Evolutionary conservation across 768 basidiomycete species (phyloP).

Genomic region (Scleroderma citrinum): DNA sequence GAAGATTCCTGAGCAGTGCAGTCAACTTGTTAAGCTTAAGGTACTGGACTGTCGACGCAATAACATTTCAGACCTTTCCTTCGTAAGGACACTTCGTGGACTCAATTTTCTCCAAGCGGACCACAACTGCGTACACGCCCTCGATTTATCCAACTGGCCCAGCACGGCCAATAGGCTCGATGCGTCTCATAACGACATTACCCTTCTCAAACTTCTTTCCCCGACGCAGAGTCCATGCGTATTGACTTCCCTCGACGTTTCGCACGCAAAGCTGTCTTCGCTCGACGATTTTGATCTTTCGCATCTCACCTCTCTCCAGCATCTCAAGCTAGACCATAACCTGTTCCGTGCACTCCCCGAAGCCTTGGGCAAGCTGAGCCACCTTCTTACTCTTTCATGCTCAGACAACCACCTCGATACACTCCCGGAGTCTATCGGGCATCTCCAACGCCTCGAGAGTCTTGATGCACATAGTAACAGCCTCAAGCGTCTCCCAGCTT

Average conservation of each 20-base stretch:
- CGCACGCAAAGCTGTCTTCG: slow-evolving; percentile 80
- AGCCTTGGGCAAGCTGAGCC: slow-evolving; percentile 66
- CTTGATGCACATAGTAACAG: slow-evolving; percentile 93
- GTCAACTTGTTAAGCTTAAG: slow-evolving; percentile 51
- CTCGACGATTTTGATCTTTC: slow-evolving; percentile 70
- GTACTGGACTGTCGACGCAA: slow-evolving; percentile 86
- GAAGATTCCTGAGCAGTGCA: slow-evolving; percentile 59
- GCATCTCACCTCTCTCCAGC: slow-evolving; percentile 65
- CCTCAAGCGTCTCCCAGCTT: slow-evolving; percentile 63
- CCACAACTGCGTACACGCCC: slow-evolving; percentile 74
- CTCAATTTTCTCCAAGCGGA: slow-evolving; percentile 70
- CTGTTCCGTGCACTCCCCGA: slow-evolving; percentile 79
- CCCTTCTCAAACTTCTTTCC: slow-evolving; percentile 59
- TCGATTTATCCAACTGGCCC: slow-evolving; percentile 74
- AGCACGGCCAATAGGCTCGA: slow-evolving; percentile 54
- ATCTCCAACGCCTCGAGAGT: slow-evolving; percentile 62
- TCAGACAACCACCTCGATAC: slow-evolving; percentile 84
- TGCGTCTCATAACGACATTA: slow-evolving; percentile 86
- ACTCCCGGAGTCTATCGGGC: slow-evolving; percentile 73
- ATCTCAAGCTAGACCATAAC: slow-evolving; percentile 80
- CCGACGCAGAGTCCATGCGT: slow-evolving; percentile 42
- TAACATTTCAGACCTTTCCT: slow-evolving; percentile 65
- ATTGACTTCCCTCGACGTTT: slow-evolving; percentile 78
- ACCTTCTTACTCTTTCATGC: slow-evolving; percentile 71
- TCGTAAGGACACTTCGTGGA: slow-evolving; percentile 62